Base-by-base conservation (phyloP, 495 filamentous ascomycete genomes). In the Aspergillus nidulans region DNA sequence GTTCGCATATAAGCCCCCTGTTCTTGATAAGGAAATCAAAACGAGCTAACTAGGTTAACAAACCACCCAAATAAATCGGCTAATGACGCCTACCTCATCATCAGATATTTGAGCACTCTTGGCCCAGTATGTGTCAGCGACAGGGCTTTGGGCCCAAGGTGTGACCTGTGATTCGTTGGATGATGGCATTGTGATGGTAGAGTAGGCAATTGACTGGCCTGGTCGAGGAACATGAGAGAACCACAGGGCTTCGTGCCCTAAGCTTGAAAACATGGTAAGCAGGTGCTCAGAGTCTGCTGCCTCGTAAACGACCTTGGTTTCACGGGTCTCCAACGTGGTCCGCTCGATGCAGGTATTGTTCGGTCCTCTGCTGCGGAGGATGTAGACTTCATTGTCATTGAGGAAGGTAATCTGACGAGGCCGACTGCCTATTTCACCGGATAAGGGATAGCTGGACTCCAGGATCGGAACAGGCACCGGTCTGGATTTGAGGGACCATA, bases 1-100 rank as follows among this genome's bases (percentile, higher is more conserved):
- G 59, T 94, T 91, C 23, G 88, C 88, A 62, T 86, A 95, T 12
- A 98, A 74, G 51, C 84, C 74, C 1, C 94, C 95, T 52, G 80
- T 85, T 26, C 81, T 75, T 19, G 90, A 84, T 61, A 96, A 69
- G 1, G 73, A 64, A 5, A 78, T 61, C 52, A 78, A 57, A n/a
- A 75, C 43, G 41, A 62, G 59, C 73, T 76, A 45, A 1, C 4
- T n/a, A 15, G 47, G 58, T 71, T 51, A 71, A 65, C 24, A 53
- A 26, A 21, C 0, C 32, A 18, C 8, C 0, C 32, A 18, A 6
- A 45, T n/a, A 41, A 2, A 30, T 1, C 12, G 18, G 8, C 25
- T 9, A 8, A 32, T 13, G 9, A 16, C 13, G 24, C 23, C 55
- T 68, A 73, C 72, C 65, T 77, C 68, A 10, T 74, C 63, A 15